A percentile compares a stretch with the other conserved stretches of the same genome.
Conservation (phyloP, 768 basidiomycete genomes). For the Steccherinum ochraceum region DNA sequence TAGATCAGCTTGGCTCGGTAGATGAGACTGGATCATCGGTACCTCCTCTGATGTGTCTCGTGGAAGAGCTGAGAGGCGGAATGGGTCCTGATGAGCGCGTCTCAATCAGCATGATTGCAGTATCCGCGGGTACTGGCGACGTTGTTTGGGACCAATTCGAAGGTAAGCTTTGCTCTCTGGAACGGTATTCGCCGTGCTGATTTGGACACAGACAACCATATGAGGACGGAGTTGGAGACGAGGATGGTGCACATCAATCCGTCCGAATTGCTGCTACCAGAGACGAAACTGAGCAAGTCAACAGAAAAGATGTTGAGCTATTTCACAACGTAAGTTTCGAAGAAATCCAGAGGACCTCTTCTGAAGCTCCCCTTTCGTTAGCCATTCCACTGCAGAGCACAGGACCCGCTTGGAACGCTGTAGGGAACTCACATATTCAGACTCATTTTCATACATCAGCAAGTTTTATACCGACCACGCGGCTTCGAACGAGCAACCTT, state of each 20-base stretch:
- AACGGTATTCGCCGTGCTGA: background rate
- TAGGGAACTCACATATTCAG: constrained; percentile 45
- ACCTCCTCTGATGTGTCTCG: constrained; percentile 72
- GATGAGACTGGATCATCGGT: constrained; percentile 55
- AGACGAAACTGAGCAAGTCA: constrained; percentile 49
- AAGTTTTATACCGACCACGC: constrained; percentile 58
- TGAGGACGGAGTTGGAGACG: constrained; percentile 93
- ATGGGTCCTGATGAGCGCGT: constrained; percentile 39
- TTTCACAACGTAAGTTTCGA: constrained; percentile 55
- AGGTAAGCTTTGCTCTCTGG: constrained; percentile 37
- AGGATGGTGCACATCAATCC: constrained; percentile 82
- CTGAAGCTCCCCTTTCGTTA: too few relatives aligned
- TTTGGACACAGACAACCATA: constrained; percentile 53
- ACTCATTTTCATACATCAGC: constrained; percentile 63
- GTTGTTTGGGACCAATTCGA: constrained; percentile 91
- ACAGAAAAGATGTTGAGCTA: constrained; percentile 74
- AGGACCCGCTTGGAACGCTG: constrained; percentile 63
- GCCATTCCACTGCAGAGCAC: constrained; percentile 21
- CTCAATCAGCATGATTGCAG: constrained; percentile 63
- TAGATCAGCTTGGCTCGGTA: constrained; percentile 70
- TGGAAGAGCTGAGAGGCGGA: constrained; percentile 44
- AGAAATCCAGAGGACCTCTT: too few relatives aligned
- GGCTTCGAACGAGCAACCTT: constrained; percentile 22
- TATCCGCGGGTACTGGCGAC: constrained; percentile 86
- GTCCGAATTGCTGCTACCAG: constrained; percentile 69